phyloP scores from a whole-genome alignment of 2,329 filamentous ascomycete genomes.

The Fusarium guadeloupense region DNA sequence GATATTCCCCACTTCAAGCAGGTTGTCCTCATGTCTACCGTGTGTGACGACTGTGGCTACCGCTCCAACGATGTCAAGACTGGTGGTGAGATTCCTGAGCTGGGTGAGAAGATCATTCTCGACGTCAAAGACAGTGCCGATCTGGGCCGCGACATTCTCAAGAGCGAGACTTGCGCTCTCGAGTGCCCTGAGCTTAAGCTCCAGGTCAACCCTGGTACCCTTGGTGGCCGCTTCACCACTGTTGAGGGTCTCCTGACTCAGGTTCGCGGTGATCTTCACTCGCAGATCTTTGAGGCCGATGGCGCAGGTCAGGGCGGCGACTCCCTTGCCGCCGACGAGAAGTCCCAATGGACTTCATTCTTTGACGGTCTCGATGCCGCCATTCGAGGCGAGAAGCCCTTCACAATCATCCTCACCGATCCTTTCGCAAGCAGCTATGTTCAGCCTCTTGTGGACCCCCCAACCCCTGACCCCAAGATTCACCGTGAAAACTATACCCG shows the following conservation, averaged over 20 bases:
- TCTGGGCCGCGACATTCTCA: constrained; percentile 91
- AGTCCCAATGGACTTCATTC: constrained; percentile 80
- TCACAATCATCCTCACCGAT: constrained; percentile 85
- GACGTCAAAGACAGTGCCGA: constrained; percentile 75
- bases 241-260: constrained; percentile 94
- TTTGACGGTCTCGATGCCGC: constrained; percentile 80
- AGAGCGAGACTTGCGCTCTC: constrained; percentile 90
- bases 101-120: constrained; percentile 85
- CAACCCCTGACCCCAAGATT: constrained; percentile 78
- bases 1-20: constrained; percentile 98
- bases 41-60: constrained; percentile 92
- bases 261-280: constrained; percentile 87
- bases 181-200: constrained; percentile 88
- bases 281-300: constrained; percentile 86
- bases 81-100: constrained; percentile 87
- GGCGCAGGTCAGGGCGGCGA: constrained; percentile 72
- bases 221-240: constrained; percentile 96
- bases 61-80: constrained; percentile 98
- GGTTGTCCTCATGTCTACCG: constrained; percentile 93
- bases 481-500: constrained; percentile 83
- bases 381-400: constrained; percentile 81
- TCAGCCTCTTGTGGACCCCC: constrained; percentile 84
- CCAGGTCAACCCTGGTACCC: constrained; percentile 88
- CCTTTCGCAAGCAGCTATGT: constrained; percentile 94
- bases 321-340: constrained; percentile 73